Conservation (phyloP, 2,329 filamentous ascomycete species). For the Phialophora verrucosa region DNA sequence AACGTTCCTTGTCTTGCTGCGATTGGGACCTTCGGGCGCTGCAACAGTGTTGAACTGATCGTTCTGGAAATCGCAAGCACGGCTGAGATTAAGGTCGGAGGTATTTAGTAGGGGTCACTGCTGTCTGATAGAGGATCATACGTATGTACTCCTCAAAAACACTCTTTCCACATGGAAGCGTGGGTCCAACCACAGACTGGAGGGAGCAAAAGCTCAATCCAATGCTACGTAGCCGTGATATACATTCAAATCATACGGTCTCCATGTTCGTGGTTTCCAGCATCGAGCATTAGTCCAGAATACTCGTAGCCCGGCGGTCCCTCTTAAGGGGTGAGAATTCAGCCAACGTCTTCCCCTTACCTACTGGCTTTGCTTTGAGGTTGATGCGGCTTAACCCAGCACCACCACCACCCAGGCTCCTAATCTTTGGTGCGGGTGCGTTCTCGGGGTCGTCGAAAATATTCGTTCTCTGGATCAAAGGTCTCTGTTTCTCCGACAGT, state of each 20-base stretch:
- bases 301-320: constrained; percentile 57
- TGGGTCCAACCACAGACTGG: neutral
- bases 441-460: constrained; percentile 76
- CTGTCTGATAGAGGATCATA: neutral
- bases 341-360: constrained; percentile 50
- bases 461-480: constrained; percentile 65
- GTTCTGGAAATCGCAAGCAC: neutral
- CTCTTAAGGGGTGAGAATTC: constrained; percentile 75
- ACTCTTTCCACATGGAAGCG: neutral
- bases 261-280: neutral
- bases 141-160: neutral
- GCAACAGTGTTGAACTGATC: neutral
- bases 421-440: constrained; percentile 44
- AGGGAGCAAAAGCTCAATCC: neutral
- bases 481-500: constrained; percentile 70
- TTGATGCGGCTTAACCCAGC: constrained; percentile 38
- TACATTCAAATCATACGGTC: neutral
- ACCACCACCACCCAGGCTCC: constrained; percentile 38
- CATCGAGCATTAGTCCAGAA: constrained; percentile 12
- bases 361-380: constrained; percentile 31
- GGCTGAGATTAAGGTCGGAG: neutral
- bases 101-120: neutral
- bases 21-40: neutral
- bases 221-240: neutral
- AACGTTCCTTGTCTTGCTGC: neutral